A percentile compares a stretch with the other conserved stretches of the same genome.
phyloP scores from a whole-genome alignment of 441 rosid genomes.

The Arabidopsis lyrata region DNA sequence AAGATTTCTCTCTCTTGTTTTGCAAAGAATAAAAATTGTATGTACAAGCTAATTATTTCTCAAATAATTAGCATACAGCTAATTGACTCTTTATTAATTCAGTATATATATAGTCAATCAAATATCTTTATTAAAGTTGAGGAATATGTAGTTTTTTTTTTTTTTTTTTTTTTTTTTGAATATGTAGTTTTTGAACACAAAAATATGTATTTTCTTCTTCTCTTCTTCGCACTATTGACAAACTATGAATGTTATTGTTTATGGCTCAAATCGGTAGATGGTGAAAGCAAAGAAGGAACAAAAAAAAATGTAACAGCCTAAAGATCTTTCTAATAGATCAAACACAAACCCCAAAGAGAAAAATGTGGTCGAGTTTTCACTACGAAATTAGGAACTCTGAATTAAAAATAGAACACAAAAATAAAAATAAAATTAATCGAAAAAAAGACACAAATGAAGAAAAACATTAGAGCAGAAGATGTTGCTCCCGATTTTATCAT shows the following conservation, averaged over 20 bases:
- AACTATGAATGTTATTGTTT: not conserved
- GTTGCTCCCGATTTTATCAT: slow-evolving; percentile 45
- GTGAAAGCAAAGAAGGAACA: slow-evolving; percentile 12
- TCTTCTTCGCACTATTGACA: too few species aligned
- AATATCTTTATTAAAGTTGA: not conserved
- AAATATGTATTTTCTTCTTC: too few species aligned
- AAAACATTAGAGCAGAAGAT: slow-evolving; percentile 48
- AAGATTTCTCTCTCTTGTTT: too few species aligned
- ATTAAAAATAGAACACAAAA: slow-evolving; percentile 9
- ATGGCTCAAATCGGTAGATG: slow-evolving; percentile 6
- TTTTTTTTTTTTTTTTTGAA: too few species aligned
- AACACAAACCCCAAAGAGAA: slow-evolving; percentile 12
- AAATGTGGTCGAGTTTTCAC: slow-evolving; percentile 23
- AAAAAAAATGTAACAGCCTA: slow-evolving; percentile 8
- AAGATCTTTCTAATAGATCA: slow-evolving; percentile 19
- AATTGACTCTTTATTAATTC: too few species aligned
- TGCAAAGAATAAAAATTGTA: too few species aligned
- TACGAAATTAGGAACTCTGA: slow-evolving; percentile 28
- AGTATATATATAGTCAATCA: not conserved
- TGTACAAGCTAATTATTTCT: too few species aligned
- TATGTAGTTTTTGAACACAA: too few species aligned
- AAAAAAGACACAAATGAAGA: slow-evolving; percentile 27
- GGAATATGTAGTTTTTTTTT: too few species aligned
- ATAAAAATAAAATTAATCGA: slow-evolving; percentile 40
- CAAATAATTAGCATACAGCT: too few species aligned